Base-by-base conservation (phyloP, 306 rosid species). In the Dalbergia cultrata region DNA sequence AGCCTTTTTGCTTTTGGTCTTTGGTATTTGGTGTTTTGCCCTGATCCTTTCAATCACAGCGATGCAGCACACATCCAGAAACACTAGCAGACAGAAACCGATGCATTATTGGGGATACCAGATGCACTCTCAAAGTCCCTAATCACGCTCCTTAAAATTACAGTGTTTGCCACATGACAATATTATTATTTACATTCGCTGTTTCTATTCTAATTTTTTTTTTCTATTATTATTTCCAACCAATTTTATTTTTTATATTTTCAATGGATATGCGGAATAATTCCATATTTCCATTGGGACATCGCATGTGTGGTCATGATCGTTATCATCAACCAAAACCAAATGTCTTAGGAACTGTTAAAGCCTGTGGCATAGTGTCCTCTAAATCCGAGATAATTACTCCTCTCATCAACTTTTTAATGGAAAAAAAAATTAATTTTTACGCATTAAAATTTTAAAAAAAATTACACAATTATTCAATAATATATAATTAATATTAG, bases 71-170 rank as follows among this genome's bases (percentile, higher is more conserved):
- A 66, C 9, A 6, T 22, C 39, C 37, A 60, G 17, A 60, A 10
- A 11, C 66, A 60, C 66, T 60, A 12, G 39, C 66, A 4, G 39
- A 22, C 66, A 11, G n/a, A 54, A 54, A 26, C 7, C 75, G 62
- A 37, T 65, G 75, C 47, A 79, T 60, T 79, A 79, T 77, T 78
- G 43, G 76, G 39, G 31, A 57, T 68, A 22, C 49, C 35, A 54
- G 8, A 5, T 14, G 18, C 67, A 67, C 68, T 21, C 64, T 54
- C 22, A 5, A 26, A n/a, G n/a, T n/a, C n/a, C n/a, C n/a, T n/a
- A 50, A 50, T 50, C 56, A 50, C 56, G 17, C n/a, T 50, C 56
- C 12, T 12, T 41, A 39, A 52, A 41, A 19, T 66, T 66, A 8
- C 19, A 34, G 12, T 39, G 0, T 17, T 54, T 3, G 22, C 18